Conservation (phyloP, 306 rosid genomes). For the Geum urbanum region DNA sequence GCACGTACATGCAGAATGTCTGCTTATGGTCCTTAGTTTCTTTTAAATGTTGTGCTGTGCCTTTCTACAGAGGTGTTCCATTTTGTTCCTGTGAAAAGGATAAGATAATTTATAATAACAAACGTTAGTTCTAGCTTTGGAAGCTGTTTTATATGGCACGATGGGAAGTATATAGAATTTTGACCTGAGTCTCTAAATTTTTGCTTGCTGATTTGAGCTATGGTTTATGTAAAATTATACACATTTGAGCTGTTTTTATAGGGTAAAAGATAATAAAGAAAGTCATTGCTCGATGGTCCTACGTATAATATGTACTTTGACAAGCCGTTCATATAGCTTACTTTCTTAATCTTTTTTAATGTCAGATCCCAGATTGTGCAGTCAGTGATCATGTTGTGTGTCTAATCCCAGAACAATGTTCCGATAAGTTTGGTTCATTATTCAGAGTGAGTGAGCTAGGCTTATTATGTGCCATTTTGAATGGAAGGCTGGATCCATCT, state of each 20-base stretch:
- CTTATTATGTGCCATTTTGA: slow-evolving; percentile 55
- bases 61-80: background rate
- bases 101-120: background rate
- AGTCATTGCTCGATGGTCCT: background rate
- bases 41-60: background rate
- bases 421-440: slow-evolving; percentile 46
- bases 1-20: background rate
- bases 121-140: background rate
- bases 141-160: background rate
- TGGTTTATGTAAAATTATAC: background rate
- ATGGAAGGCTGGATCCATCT: slow-evolving; percentile 66
- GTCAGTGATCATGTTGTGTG: slow-evolving; percentile 51
- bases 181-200: background rate
- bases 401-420: slow-evolving; percentile 59
- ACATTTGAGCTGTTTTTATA: background rate
- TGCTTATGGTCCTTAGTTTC: background rate
- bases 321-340: background rate
- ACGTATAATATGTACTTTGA: background rate
- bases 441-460: slow-evolving; percentile 57
- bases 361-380: slow-evolving; percentile 49
- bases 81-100: background rate
- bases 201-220: background rate
- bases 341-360: slow-evolving; percentile 14
- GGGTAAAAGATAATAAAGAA: background rate
- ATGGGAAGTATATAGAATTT: background rate